A percentile compares a stretch with the other conserved stretches of the same genome.
Evolutionary conservation across 2,329 filamentous ascomycete species (phyloP).

Genomic region (Penicillium crustosum): DNA sequence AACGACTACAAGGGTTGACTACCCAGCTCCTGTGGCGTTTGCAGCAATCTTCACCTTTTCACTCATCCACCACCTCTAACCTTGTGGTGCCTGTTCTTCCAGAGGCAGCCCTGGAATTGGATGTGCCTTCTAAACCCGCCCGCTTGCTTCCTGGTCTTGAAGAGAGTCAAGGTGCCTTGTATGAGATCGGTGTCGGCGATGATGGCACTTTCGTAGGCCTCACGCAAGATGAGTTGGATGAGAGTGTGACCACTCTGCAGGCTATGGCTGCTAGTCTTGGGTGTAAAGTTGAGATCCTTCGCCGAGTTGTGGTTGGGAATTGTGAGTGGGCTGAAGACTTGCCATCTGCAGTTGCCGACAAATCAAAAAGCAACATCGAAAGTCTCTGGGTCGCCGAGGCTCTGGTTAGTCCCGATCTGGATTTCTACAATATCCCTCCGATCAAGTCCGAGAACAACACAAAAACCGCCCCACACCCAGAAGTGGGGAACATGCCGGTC

Average conservation of each 20-base stretch:
- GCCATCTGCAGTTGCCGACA: conserved; percentile 19
- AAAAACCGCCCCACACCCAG: neutral
- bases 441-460: conserved; percentile 2
- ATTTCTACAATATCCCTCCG: conserved; percentile 37
- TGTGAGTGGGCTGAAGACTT: conserved; percentile 59
- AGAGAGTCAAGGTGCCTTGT: conserved; percentile 87
- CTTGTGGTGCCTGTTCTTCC: conserved; percentile 74
- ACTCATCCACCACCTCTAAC: conserved; percentile 74
- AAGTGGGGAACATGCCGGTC: neutral
- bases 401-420: conserved; percentile 72
- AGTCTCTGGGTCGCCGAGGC: conserved; percentile 88
- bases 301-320: conserved; percentile 79
- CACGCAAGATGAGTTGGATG: conserved; percentile 85
- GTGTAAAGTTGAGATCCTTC: conserved; percentile 77
- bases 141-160: conserved; percentile 73
- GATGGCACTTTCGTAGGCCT: conserved; percentile 88
- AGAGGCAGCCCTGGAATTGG: conserved; percentile 61
- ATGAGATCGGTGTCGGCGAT: conserved; percentile 95
- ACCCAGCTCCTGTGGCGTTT: conserved; percentile 93
- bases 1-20: conserved; percentile 84
- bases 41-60: conserved; percentile 90
- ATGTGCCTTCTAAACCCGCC: conserved; percentile 52
- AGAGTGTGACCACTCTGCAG: conserved; percentile 79
- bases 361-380: conserved; percentile 40
- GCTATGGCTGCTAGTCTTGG: conserved; percentile 92